These are phyloP conservation scores for Kodamaea laetipori DNA, from an alignment of 805 yeast species.

Conservation along the genomic window DNA sequence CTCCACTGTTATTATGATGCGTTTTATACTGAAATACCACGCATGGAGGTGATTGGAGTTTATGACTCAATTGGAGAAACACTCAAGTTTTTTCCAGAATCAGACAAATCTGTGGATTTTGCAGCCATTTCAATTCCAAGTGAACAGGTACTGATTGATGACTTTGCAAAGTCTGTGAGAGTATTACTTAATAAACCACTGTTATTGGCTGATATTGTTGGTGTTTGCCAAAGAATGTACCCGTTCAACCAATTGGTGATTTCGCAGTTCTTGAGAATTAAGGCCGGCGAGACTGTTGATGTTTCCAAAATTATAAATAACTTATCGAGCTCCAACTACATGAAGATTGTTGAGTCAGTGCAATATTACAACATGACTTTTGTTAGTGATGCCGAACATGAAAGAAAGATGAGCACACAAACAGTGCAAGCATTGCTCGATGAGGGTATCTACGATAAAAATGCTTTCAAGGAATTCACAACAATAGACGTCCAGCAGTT, in stretches of 20 bases:
- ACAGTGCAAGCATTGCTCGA: conserved; percentile 7
- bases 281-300: conserved; percentile 11
- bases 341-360: conserved; percentile 7
- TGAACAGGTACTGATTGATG: conserved; percentile 14
- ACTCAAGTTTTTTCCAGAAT: conserved; percentile 6
- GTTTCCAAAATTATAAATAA: conserved; percentile 4
- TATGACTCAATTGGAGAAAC: conserved; percentile 34
- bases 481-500: neutral
- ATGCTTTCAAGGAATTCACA: conserved; percentile 1
- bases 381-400: conserved; percentile 5
- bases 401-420: conserved; percentile 4
- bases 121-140: conserved; percentile 5
- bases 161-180: conserved; percentile 21
- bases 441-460: conserved; percentile 2
- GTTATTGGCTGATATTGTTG: conserved; percentile 26
- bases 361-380: conserved; percentile 5
- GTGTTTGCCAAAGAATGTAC: conserved; percentile 35
- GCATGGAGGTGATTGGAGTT: conserved; percentile 28
- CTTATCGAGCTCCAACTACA: conserved; percentile 11
- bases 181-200: conserved; percentile 18
- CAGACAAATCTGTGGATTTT: conserved; percentile 4
- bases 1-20: conserved; percentile 11
- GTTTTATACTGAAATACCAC: neutral
- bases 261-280: conserved; percentile 28
- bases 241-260: conserved; percentile 39